Conservation (phyloP, 2,329 filamentous ascomycete genomes). For the Verticillium zaregamsianum region DNA sequence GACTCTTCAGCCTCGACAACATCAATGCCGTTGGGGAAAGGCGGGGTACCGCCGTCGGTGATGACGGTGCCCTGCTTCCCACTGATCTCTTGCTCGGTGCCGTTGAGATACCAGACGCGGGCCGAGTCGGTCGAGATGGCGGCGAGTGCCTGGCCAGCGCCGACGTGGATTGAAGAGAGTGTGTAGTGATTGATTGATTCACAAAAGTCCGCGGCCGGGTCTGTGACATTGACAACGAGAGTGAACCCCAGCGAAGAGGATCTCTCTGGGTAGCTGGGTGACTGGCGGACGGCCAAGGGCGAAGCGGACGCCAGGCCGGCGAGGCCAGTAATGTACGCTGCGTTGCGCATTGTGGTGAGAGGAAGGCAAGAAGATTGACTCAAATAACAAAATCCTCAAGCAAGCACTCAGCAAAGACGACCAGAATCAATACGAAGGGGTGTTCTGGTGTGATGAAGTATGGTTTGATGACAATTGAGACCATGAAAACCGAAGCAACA, state of each 20-base stretch:
- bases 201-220: constrained; percentile 31
- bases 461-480: neutral
- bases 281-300: neutral
- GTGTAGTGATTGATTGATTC: constrained; percentile 35
- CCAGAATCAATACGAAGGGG: neutral
- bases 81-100: constrained; percentile 31
- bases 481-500: neutral
- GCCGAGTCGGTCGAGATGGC: constrained; percentile 23
- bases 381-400: neutral
- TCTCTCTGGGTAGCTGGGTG: neutral
- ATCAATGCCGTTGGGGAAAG: constrained; percentile 31
- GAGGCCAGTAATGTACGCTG: neutral
- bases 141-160: constrained; percentile 34
- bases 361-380: neutral
- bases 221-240: constrained; percentile 40
- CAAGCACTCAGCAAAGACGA: neutral
- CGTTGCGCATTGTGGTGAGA: neutral
- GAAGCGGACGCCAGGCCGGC: constrained; percentile 16
- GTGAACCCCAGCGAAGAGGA: constrained; percentile 29
- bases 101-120: constrained; percentile 46
- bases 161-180: constrained; percentile 37
- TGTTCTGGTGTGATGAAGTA: neutral
- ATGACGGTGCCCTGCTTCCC: constrained; percentile 28
- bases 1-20: constrained; percentile 22
- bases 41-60: constrained; percentile 34